Base-by-base conservation (phyloP, 805 yeast species). In the Yamadazyma laniorum region DNA sequence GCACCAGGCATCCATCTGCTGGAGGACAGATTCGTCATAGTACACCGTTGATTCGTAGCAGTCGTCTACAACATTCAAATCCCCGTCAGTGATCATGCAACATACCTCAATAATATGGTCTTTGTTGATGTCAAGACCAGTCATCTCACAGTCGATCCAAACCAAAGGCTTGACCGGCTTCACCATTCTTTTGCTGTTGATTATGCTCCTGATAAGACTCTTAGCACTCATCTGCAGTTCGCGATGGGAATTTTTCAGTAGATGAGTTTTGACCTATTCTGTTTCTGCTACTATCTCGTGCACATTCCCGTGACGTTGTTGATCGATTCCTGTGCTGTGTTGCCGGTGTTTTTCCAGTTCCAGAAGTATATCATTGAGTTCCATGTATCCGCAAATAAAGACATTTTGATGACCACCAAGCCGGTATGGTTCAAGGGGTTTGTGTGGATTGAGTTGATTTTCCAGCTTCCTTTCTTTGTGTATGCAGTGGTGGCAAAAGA, bases 71-170 rank as follows among this genome's bases (percentile, higher is more conserved):
- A 86, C 51, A 37, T 85, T 77, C 44, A 93, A 70, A 42, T 87
- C 65, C 7, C 85, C 88, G 53, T 91, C 95, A 2, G 99, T 93
- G 32, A 93, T 70, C 27, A 91, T 66, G 57, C 96, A 89, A 57
- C 96, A 87, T 18, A 93, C 81, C 61, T 93, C 99, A 43, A 93
- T 85, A 50, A 93, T 90, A 41, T 75, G 79, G 57, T 93, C 98
- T n/a, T 72, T 70, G 33, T 64, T 59, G n/a, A 81, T 79, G 50
- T 91, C 84, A 27, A 93, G 65, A 0, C 99, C 99, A 0, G 99
- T 93, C 99, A 93, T 93, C 59, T 93, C 99, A 62, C 98, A 93
- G 63, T 93, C 99, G 13, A 93, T 74, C 99, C 99, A 93, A 3
- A 93, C 95, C 14, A 91, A 69, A 1, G 72, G 72, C 38, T 59